Percentiles rank a stretch among this genome's conserved stretches.
These are phyloP conservation scores for Piper longum DNA, from an alignment of 164 flowering plant species.

Conservation along the genomic window DNA sequence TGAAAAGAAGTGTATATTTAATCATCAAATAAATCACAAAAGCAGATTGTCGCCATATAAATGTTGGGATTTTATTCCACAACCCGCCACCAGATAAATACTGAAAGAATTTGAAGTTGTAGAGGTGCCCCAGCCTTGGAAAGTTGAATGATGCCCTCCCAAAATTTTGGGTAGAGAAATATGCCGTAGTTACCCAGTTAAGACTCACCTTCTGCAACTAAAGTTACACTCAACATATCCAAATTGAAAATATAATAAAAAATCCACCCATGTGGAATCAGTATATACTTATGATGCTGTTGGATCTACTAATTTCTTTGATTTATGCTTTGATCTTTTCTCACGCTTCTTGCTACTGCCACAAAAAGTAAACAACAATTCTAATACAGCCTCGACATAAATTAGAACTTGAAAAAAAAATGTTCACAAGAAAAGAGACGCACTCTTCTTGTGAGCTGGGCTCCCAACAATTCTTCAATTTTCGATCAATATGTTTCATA, in stretches of 20 bases:
- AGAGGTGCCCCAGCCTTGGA: background rate
- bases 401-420: too few species aligned
- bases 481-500: slow-evolving; percentile 84
- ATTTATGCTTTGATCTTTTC: background rate
- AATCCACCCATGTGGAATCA: background rate
- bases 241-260: too few species aligned
- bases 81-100: too few species aligned
- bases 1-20: too few species aligned
- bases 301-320: background rate
- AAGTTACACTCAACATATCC: background rate
- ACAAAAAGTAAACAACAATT: background rate
- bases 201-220: background rate
- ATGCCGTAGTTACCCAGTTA: background rate
- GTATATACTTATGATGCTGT: background rate
- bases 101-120: too few species aligned
- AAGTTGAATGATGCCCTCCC: background rate
- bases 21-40: too few species aligned
- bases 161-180: background rate
- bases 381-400: background rate
- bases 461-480: slow-evolving; percentile 77
- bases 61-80: too few species aligned
- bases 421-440: background rate
- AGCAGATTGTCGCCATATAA: too few species aligned
- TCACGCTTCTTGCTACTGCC: background rate
- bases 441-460: slow-evolving; percentile 86